phyloP scores from a whole-genome alignment of 139 green algal species.

The Tetradesmus lagerheimii region DNA sequence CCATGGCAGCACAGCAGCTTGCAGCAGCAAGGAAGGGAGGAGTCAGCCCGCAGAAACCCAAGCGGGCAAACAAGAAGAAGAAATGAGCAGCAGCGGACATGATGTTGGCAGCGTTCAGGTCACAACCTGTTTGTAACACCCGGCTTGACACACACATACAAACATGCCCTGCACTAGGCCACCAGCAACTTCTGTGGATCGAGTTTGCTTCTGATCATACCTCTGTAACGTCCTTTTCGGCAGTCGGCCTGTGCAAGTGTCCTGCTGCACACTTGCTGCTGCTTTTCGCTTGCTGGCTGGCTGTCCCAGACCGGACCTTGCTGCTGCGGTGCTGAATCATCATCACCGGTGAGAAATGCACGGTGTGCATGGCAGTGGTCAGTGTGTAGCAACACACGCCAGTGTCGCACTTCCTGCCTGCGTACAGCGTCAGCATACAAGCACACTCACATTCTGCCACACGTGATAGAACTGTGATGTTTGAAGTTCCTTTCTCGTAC shows the following conservation, averaged over 20 bases:
- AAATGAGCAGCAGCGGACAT: background rate
- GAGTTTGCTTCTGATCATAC: too few species aligned
- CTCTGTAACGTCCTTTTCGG: too few species aligned
- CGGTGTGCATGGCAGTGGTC: background rate
- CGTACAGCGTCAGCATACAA: background rate
- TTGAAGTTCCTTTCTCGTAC: background rate
- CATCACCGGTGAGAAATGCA: background rate
- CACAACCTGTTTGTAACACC: background rate
- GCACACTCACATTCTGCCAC: background rate
- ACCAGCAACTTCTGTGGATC: too few species aligned
- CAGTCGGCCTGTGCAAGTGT: background rate
- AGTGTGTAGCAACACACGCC: background rate
- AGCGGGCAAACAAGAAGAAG: conserved; percentile 42
- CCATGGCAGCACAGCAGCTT: conserved; percentile 22
- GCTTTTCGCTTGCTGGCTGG: background rate
- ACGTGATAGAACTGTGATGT: background rate
- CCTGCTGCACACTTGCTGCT: background rate
- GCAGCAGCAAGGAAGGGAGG: conserved; percentile 11
- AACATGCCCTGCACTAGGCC: too few species aligned
- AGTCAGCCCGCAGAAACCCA: background rate
- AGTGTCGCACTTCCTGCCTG: background rate
- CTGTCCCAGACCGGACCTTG: background rate
- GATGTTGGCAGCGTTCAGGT: conserved; percentile 3
- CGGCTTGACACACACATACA: background rate
- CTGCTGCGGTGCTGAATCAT: background rate